Conservation (phyloP, 495 filamentous ascomycete genomes). For the Bathelium albidoporum region DNA sequence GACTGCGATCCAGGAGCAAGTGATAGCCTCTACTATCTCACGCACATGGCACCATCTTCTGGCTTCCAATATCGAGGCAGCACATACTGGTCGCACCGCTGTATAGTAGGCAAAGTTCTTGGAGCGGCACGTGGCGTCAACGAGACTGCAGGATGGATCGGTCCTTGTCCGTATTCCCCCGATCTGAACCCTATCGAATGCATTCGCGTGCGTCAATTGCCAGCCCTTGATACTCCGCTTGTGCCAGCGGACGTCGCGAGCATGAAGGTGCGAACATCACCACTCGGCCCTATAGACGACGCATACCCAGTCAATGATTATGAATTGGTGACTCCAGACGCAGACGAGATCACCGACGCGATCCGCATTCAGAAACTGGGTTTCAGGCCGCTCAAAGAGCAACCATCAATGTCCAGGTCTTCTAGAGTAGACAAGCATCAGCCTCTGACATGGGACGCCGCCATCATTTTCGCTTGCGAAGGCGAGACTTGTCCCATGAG, state of each 20-base stretch:
- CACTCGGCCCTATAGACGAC: slow-evolving; percentile 48
- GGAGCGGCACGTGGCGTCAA: slow-evolving; percentile 31
- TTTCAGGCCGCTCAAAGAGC: slow-evolving; percentile 31
- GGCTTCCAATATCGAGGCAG: slow-evolving; percentile 61
- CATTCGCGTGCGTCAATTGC: slow-evolving; percentile 46
- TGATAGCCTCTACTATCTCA: slow-evolving; percentile 50
- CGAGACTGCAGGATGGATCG: slow-evolving; percentile 47
- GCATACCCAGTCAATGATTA: slow-evolving; percentile 55
- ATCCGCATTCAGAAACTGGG: slow-evolving; percentile 55
- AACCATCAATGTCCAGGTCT: neutral
- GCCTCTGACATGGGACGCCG: slow-evolving; percentile 48
- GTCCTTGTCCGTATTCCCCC: slow-evolving; percentile 50
- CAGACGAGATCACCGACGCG: slow-evolving; percentile 45
- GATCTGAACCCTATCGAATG: slow-evolving; percentile 55
- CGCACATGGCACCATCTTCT: slow-evolving; percentile 49
- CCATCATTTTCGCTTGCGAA: slow-evolving; percentile 56
- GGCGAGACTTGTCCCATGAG: slow-evolving; percentile 53
- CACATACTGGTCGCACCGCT: slow-evolving; percentile 61
- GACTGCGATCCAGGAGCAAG: slow-evolving; percentile 55
- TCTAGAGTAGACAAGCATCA: slow-evolving; percentile 18
- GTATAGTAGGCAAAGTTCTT: slow-evolving; percentile 65
- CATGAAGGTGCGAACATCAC: slow-evolving; percentile 53
- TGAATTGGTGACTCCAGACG: slow-evolving; percentile 41
- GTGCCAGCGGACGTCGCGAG: slow-evolving; percentile 43
- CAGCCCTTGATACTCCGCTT: slow-evolving; percentile 36